Percentiles rank a stretch among this genome's conserved stretches.
These are phyloP conservation scores for Penicillium arizonense DNA, from an alignment of 495 filamentous ascomycete species.

Conservation along the genomic window DNA sequence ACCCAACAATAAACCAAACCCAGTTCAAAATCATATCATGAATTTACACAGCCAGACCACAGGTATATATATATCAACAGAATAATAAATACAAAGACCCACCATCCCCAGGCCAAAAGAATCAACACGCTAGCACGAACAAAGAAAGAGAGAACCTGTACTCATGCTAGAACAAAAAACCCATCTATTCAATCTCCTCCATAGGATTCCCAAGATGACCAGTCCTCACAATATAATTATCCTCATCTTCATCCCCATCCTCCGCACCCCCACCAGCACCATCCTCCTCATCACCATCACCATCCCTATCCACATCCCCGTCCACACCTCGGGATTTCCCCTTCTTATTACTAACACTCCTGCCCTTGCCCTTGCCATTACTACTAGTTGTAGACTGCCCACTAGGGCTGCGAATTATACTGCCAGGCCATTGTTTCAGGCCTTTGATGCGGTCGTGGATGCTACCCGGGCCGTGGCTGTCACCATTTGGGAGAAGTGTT, in stretches of 20 bases:
- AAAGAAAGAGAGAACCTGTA: no score
- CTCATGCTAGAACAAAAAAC: no score
- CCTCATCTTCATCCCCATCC: constrained; percentile 37
- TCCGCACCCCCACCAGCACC: constrained; percentile 23
- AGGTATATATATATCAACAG: no score
- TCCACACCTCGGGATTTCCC: constrained; percentile 31
- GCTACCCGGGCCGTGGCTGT: constrained; percentile 17
- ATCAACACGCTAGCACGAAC: no score
- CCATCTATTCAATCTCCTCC: constrained; percentile 26
- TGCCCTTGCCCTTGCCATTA: constrained; percentile 44
- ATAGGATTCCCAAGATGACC: constrained; percentile 34
- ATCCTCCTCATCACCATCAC: constrained; percentile 40
- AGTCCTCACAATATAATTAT: constrained; percentile 48
- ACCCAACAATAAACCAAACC: no score
- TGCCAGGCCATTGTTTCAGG: constrained; percentile 26
- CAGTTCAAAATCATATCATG: no score
- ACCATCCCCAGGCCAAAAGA: no score
- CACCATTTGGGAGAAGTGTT: constrained; percentile 32
- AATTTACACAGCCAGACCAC: no score
- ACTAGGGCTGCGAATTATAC: constrained; percentile 28
- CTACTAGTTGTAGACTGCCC: constrained; percentile 27
- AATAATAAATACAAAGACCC: no score
- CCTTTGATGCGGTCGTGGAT: constrained; percentile 31
- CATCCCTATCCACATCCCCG: constrained; percentile 35
- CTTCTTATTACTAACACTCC: constrained; percentile 46